Percentiles rank a stretch among this genome's conserved stretches.
These are phyloP conservation scores for Septoria petroselini DNA, from an alignment of 2,329 filamentous ascomycete genomes.

Conservation along the genomic window DNA sequence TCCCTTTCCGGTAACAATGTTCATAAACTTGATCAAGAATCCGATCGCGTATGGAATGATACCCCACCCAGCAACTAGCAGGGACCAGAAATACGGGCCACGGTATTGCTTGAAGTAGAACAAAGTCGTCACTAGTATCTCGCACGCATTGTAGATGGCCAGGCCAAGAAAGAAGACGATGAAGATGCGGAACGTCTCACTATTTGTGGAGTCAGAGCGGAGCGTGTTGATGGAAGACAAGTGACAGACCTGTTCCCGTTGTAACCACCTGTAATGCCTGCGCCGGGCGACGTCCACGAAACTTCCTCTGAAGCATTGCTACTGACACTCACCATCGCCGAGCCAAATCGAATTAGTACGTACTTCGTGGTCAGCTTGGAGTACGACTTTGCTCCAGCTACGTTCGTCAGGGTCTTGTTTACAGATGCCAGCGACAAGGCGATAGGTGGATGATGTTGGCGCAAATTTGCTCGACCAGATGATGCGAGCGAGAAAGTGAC, in stretches of 20 bases:
- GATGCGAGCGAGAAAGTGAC: no score
- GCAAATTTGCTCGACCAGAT: no score
- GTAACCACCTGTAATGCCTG: slow-evolving; percentile 33
- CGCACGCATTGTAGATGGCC: slow-evolving; percentile 34
- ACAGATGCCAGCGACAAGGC: no score
- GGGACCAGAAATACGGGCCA: slow-evolving; percentile 52
- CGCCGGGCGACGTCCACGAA: slow-evolving; percentile 32
- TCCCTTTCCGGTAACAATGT: slow-evolving; percentile 37
- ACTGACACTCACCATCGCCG: no score
- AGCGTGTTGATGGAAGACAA: background rate
- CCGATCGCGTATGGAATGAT: slow-evolving; percentile 50
- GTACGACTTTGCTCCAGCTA: no score
- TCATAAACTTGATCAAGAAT: slow-evolving; percentile 47
- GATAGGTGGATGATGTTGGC: no score
- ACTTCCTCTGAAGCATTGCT: slow-evolving; percentile 6
- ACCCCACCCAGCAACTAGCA: slow-evolving; percentile 45
- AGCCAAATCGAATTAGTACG: no score
- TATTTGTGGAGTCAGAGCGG: background rate
- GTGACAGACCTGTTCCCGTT: slow-evolving; percentile 23
- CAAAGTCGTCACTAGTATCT: slow-evolving; percentile 46
- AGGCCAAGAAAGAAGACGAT: slow-evolving; percentile 35
- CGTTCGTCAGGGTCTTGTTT: no score
- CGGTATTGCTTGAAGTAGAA: slow-evolving; percentile 48
- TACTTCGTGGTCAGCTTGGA: no score
- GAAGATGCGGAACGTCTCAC: slow-evolving; percentile 31